A percentile compares a stretch with the other conserved stretches of the same genome.
These are phyloP conservation scores for Medicago ruthenica DNA, from an alignment of 306 rosid species.

Conservation along the genomic window DNA sequence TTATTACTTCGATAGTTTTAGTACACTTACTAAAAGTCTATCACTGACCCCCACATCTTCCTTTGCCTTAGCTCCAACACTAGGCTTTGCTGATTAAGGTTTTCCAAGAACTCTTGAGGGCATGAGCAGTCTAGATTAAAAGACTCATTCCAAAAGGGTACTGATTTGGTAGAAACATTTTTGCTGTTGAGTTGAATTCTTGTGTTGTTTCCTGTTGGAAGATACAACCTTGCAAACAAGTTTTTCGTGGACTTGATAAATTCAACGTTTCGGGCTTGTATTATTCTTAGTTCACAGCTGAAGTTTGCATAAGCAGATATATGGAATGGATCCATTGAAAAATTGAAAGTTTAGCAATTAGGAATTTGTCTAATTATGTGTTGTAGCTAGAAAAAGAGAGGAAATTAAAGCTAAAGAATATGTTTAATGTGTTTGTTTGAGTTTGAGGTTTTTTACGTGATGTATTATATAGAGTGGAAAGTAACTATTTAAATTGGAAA, in stretches of 20 bases:
- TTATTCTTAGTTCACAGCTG: slow-evolving; percentile 60
- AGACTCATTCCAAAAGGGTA: slow-evolving; percentile 70
- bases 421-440: slow-evolving; percentile 14
- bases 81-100: slow-evolving; percentile 58
- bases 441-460: slow-evolving; percentile 22
- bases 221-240: slow-evolving; percentile 64
- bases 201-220: slow-evolving; percentile 55
- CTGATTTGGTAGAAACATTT: slow-evolving; percentile 49
- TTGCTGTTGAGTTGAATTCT: slow-evolving; percentile 56
- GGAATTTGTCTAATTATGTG: not conserved
- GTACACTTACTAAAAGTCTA: too few species aligned
- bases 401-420: not conserved
- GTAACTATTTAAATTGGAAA: not conserved
- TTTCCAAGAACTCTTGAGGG: slow-evolving; percentile 50
- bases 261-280: slow-evolving; percentile 55
- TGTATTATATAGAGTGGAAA: not conserved
- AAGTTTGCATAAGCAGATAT: slow-evolving; percentile 54
- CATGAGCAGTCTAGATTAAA: slow-evolving; percentile 73
- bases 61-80: slow-evolving; percentile 78
- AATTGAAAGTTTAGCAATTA: not conserved
- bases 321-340: slow-evolving; percentile 54
- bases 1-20: too few species aligned
- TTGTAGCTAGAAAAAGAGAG: not conserved
- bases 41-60: slow-evolving; percentile 62
- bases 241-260: slow-evolving; percentile 43